These are phyloP conservation scores for Histomonas meleagridis DNA, from an alignment of 208 protist genomes.

Conservation along the genomic window DNA sequence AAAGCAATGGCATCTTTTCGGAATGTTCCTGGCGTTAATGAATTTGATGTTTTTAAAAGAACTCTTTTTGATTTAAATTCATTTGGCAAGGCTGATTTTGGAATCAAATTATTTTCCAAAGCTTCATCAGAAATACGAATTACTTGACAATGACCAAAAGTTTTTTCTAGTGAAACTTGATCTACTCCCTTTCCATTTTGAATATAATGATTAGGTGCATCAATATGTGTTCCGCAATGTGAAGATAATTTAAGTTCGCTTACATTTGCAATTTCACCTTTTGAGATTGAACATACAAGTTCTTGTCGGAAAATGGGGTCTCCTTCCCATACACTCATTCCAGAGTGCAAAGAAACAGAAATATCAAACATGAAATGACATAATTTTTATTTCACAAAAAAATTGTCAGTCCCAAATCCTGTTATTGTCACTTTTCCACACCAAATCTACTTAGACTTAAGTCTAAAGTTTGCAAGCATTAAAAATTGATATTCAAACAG, in stretches of 20 bases:
- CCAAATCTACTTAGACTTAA: too few relatives aligned
- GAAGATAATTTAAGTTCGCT: background rate
- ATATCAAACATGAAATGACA: conserved; percentile 31
- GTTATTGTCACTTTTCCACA: too few relatives aligned
- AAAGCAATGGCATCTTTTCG: background rate
- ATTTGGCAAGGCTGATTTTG: background rate
- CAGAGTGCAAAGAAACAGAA: background rate
- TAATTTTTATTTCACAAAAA: too few relatives aligned
- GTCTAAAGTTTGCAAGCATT: too few relatives aligned
- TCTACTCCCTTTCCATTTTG: background rate
- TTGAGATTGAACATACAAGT: background rate
- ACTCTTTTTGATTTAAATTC: background rate
- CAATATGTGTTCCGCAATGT: conserved; percentile 17
- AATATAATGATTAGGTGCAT: background rate
- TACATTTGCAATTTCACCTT: background rate
- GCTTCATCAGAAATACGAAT: background rate
- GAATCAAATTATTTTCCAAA: background rate
- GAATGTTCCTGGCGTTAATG: background rate
- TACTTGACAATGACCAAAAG: background rate
- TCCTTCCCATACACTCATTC: background rate
- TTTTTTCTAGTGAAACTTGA: background rate
- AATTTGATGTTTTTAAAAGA: conserved; percentile 26
- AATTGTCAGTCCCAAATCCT: too few relatives aligned
- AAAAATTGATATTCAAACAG: too few relatives aligned
- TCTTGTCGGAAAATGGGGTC: background rate